Evolutionary conservation across 768 basidiomycete species (phyloP).

Genomic region (Coprinopsis cinerea): DNA sequence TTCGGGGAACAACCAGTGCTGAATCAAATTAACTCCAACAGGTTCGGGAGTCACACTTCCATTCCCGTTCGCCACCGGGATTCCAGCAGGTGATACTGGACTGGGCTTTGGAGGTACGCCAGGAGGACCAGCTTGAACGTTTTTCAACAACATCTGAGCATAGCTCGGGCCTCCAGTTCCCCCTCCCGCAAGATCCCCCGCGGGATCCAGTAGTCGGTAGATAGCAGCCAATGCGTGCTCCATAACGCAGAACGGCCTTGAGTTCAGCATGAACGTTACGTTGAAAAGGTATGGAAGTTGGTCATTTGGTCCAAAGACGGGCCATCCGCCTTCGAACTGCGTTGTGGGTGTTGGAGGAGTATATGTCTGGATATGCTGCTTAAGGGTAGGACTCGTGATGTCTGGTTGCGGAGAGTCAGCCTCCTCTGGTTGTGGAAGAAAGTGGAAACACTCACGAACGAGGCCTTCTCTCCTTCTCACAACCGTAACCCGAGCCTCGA

Average conservation of each 20-base stretch:
- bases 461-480: slow-evolving; percentile 42
- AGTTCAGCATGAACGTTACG: slow-evolving; percentile 42
- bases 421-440: neutral
- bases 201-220: slow-evolving; percentile 17
- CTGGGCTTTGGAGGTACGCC: too few relatives aligned
- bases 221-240: slow-evolving; percentile 31
- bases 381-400: slow-evolving; percentile 34
- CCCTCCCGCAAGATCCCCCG: slow-evolving; percentile 2
- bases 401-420: slow-evolving; percentile 23
- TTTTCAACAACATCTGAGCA: too few relatives aligned
- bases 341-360: slow-evolving; percentile 19
- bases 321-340: slow-evolving; percentile 19
- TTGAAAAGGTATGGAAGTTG: slow-evolving; percentile 38
- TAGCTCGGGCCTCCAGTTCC: neutral
- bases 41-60: too few relatives aligned
- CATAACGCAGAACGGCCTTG: slow-evolving; percentile 37
- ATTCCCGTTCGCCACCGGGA: too few relatives aligned
- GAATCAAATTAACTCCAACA: slow-evolving; percentile 23
- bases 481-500: slow-evolving; percentile 39
- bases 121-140: neutral
- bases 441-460: slow-evolving; percentile 31
- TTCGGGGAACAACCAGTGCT: slow-evolving; percentile 43
- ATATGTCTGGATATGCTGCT: slow-evolving; percentile 33
- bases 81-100: too few relatives aligned
- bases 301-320: slow-evolving; percentile 28